These are phyloP conservation scores for Athelia sp. DNA, from an alignment of 1,284 basidiomycete genomes.

Conservation along the genomic window DNA sequence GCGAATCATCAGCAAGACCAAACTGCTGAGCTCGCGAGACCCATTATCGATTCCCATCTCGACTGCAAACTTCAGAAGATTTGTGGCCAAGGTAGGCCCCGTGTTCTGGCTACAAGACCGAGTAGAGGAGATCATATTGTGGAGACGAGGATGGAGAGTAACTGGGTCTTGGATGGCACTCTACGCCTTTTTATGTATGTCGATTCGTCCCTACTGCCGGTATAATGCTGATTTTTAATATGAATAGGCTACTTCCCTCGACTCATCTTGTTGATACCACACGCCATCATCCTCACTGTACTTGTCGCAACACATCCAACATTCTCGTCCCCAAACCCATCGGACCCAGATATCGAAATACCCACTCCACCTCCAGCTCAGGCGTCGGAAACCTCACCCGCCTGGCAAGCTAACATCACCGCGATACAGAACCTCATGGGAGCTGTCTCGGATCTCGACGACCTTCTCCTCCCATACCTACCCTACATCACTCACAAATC, in stretches of 20 bases:
- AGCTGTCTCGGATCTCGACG: conserved; percentile 49
- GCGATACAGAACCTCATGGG: conserved; percentile 83
- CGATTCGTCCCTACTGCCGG: not conserved
- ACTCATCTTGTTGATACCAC: conserved; percentile 59
- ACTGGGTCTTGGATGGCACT: conserved; percentile 63
- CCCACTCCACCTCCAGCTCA: conserved; percentile 33
- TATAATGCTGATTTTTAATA: not conserved
- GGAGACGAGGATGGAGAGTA: conserved; percentile 64
- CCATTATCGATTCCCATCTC: conserved; percentile 69
- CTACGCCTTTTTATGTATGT: conserved; percentile 69
- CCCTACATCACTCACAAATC: conserved; percentile 39
- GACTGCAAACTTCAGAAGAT: conserved; percentile 68
- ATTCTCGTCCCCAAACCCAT: conserved; percentile 11
- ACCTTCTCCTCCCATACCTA: conserved; percentile 25
- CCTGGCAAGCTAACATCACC: conserved; percentile 76
- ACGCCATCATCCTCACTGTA: conserved; percentile 46
- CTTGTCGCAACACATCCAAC: conserved; percentile 55
- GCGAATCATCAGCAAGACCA: conserved; percentile 14
- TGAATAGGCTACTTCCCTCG: conserved; percentile 61
- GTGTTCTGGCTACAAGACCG: conserved; percentile 78
- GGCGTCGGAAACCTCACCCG: conserved; percentile 48
- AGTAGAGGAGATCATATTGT: conserved; percentile 67
- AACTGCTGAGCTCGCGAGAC: conserved; percentile 45
- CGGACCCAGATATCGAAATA: conserved; percentile 14
- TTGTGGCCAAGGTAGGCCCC: conserved; percentile 60